Percentiles rank a stretch among this genome's conserved stretches.
These are phyloP conservation scores for Ceratorhiza oryzae-sativae DNA, from an alignment of 1,284 basidiomycete genomes.

Conservation along the genomic window DNA sequence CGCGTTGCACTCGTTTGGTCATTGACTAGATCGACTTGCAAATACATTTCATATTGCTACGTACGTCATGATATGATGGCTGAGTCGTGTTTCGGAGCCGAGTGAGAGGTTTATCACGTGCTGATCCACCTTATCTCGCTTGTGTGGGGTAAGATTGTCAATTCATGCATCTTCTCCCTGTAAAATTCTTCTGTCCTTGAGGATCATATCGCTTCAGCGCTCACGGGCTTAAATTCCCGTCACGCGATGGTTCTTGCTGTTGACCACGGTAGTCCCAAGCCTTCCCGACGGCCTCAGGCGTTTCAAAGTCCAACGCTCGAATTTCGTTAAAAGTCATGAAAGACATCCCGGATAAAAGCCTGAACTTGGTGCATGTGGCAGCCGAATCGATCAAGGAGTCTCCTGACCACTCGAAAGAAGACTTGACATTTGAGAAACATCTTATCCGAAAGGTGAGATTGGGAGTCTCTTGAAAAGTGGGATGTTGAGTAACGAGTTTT, in stretches of 20 bases:
- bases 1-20: slow-evolving; percentile 20
- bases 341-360: not conserved
- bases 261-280: not conserved
- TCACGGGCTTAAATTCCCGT: not conserved
- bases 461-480: not conserved
- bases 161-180: not conserved
- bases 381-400: not conserved
- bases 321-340: not conserved
- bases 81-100: not conserved
- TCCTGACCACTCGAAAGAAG: slow-evolving; percentile 11
- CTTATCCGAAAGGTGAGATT: slow-evolving; percentile 30
- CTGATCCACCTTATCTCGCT: not conserved
- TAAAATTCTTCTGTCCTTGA: not conserved
- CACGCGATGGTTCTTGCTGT: not conserved
- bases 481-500: not conserved
- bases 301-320: not conserved
- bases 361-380: not conserved
- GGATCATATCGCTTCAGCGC: not conserved
- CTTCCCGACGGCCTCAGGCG: not conserved
- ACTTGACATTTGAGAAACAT: slow-evolving; percentile 21
- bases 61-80: not conserved
- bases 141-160: slow-evolving; percentile 2
- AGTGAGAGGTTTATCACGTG: slow-evolving; percentile 5
- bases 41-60: not conserved
- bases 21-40: slow-evolving; percentile 25